Base-by-base conservation (phyloP, 306 rosid species). In the Cicer pinnatifidum region DNA sequence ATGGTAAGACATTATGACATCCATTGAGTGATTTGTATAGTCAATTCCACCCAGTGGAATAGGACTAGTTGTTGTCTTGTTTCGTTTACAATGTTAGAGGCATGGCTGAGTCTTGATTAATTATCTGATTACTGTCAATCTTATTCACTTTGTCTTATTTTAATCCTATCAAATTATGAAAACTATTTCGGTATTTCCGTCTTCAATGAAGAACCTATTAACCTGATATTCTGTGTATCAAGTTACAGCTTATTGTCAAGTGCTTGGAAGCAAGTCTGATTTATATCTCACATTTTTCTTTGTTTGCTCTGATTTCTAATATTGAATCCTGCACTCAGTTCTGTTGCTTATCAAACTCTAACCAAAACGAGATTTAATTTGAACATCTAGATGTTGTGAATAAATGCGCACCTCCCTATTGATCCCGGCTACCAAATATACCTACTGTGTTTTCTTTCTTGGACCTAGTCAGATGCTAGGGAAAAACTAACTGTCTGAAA, bases 281-380 rank as follows among this genome's bases (percentile, higher is more conserved):
- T 72, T 54, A 47, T 44, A 53, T 72, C 37, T 53, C 39, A 6
- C 23, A 16, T 54, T 0, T 46, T 46, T 35, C n/a, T 5, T 13
- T 72, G 75, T 44, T 65, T 65, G 11, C 17, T 57, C 35, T 72
- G 45, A 64, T 71, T 33, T 78, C 63, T 64, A 59, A 11, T 54
- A 17, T 78, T 63, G 61, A 41, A 79, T 9, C 52, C 20, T 65
- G 47, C 54, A 50, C 20, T 37, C n/a, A 35, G 75, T 68, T 57
- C 9, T 1, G 23, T 39, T 57, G 11, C 53, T 23, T 58, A 9
- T 71, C 65, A 35, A 50, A 66, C 60, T 19, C 8, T 61, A 71
- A 48, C 44, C 53, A 16, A 67, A 51, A 52, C 9, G 28, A 59
- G 10, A 45, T 47, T 9, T 74, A 9, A 64, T 69, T 39, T 81